A percentile compares a stretch with the other conserved stretches of the same genome.
Evolutionary conservation across 768 basidiomycete genomes (phyloP).

Genomic region (Boletellus ananas): DNA sequence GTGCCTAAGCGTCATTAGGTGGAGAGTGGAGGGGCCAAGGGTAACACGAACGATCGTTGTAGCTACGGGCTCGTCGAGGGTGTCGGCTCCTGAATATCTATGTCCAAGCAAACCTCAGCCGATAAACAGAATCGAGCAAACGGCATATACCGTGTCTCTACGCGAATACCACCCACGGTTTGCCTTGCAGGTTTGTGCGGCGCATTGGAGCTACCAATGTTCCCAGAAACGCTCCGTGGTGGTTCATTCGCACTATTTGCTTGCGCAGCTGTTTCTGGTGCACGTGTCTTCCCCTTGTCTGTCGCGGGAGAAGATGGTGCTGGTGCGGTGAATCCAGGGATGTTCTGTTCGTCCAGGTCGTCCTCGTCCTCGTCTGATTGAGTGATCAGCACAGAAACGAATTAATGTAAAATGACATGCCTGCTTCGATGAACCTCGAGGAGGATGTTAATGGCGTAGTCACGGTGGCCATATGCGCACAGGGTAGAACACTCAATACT

Average conservation of each 20-base stretch:
- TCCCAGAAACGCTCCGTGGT: conserved; percentile 56
- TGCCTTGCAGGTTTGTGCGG: conserved; percentile 47
- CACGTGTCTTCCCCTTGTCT: conserved; percentile 73
- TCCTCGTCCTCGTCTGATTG: conserved; percentile 65
- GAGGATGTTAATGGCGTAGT: conserved; percentile 54
- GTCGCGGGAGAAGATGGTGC: conserved; percentile 41
- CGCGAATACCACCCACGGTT: conserved; percentile 78
- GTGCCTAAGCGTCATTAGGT: conserved; percentile 48
- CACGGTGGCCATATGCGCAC: conserved; percentile 23
- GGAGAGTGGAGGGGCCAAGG: conserved; percentile 6
- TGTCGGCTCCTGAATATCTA: conserved; percentile 77
- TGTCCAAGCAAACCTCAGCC: neutral
- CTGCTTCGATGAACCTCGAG: conserved; percentile 81
- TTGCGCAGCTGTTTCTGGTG: conserved; percentile 50
- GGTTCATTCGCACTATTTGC: conserved; percentile 31
- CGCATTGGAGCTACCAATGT: conserved; percentile 56
- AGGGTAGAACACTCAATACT: neutral
- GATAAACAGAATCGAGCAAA: neutral
- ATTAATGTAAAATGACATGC: conserved; percentile 31
- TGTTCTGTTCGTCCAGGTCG: conserved; percentile 76
- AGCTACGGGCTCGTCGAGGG: conserved; percentile 88
- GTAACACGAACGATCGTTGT: conserved; percentile 73
- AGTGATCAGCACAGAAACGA: conserved; percentile 1
- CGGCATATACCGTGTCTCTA: conserved; percentile 75
- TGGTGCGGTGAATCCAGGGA: conserved; percentile 76